phyloP scores from a whole-genome alignment of 345 rosid species.

The Eucalyptus erythrocorys region DNA sequence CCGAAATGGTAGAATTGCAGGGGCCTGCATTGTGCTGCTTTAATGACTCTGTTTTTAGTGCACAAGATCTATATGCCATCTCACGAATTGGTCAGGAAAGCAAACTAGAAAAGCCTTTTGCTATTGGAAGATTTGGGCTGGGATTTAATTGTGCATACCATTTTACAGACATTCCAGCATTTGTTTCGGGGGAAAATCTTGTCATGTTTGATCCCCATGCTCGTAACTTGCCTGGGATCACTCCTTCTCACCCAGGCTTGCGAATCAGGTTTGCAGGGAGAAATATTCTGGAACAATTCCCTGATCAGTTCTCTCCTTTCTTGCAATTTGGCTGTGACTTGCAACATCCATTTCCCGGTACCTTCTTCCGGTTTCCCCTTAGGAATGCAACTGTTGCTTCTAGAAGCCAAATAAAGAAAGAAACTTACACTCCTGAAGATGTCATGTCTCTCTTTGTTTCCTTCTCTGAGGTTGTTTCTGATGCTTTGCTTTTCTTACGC shows the following conservation, averaged over 20 bases:
- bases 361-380: constrained; percentile 93
- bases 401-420: constrained; percentile 83
- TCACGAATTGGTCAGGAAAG: constrained; percentile 99
- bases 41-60: constrained; percentile 87
- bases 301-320: constrained; percentile 92
- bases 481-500: constrained; percentile 70
- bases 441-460: constrained; percentile 78
- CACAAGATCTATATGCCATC: constrained; percentile 93
- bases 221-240: constrained; percentile 78
- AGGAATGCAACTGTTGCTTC: constrained; percentile 60
- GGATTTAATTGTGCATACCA: constrained; percentile 98
- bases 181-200: constrained; percentile 94
- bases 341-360: constrained; percentile 72
- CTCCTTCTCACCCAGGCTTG: constrained; percentile 96
- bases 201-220: constrained; percentile 99
- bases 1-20: constrained; percentile 99
- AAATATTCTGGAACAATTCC: constrained; percentile 87
- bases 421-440: constrained; percentile 73
- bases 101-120: constrained; percentile 90
- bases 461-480: constrained; percentile 67
- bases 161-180: constrained; percentile 85
- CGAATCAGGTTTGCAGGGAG: constrained; percentile 83
- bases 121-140: constrained; percentile 92
- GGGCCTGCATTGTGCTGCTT: constrained; percentile 96
- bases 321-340: constrained; percentile 93